Conservation (phyloP, 345 rosid genomes). For the Citrus cavaleriei region DNA sequence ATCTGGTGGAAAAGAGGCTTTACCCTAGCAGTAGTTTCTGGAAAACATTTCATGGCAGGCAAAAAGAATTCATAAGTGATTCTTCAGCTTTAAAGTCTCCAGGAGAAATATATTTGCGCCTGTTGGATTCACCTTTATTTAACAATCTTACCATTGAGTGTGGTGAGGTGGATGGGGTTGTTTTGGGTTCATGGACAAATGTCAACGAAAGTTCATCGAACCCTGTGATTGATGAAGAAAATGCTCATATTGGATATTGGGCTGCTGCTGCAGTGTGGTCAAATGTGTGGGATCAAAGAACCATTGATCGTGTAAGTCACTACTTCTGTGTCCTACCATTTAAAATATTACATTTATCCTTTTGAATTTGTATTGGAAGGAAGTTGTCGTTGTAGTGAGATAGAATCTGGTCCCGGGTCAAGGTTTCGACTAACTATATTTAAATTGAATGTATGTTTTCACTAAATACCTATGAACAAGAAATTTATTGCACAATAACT, state of each 20-base stretch:
- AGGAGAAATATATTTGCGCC: constrained; percentile 41
- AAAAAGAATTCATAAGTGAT: constrained; percentile 37
- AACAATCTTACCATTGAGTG: constrained; percentile 54
- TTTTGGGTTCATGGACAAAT: constrained; percentile 85
- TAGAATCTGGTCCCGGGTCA: background rate
- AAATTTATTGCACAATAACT: background rate
- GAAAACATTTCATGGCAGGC: constrained; percentile 68
- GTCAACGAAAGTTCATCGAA: constrained; percentile 48
- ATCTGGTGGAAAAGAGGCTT: constrained; percentile 66
- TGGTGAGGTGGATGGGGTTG: constrained; percentile 96
- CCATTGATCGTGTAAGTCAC: constrained; percentile 77
- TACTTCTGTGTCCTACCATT: background rate
- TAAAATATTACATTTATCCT: background rate
- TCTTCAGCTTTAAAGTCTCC: constrained; percentile 33
- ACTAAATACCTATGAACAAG: background rate
- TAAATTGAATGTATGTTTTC: background rate
- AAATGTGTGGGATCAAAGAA: constrained; percentile 88
- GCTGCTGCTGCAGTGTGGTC: constrained; percentile 95
- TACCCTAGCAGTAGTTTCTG: constrained; percentile 94
- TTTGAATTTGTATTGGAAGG: background rate
- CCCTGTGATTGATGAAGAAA: constrained; percentile 47
- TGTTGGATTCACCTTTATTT: constrained; percentile 41
- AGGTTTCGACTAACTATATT: background rate
- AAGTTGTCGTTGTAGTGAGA: background rate
- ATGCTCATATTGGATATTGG: constrained; percentile 81